Conservation (phyloP, 2,329 filamentous ascomycete genomes). For the Plectosphaerella cucumerina region DNA sequence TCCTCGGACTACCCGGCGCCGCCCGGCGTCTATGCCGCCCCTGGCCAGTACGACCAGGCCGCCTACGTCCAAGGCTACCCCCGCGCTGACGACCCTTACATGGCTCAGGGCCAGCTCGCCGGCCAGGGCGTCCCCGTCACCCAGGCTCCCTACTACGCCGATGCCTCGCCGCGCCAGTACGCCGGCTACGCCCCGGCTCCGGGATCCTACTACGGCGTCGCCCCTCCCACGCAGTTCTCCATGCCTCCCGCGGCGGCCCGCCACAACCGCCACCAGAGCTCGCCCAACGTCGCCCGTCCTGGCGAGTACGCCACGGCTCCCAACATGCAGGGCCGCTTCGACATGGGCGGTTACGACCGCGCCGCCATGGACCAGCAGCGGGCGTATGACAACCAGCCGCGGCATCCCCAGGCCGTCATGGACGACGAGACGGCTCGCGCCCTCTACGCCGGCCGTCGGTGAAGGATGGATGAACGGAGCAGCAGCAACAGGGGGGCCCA, state of each 20-base stretch:
- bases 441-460: slow-evolving; percentile 4
- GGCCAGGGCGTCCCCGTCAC: background rate
- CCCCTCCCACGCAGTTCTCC: background rate
- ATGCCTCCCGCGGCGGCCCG: slow-evolving; percentile 8
- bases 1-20: slow-evolving; percentile 9
- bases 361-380: background rate
- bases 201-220: slow-evolving; percentile 3
- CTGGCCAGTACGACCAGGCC: slow-evolving; percentile 8
- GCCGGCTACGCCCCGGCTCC: slow-evolving; percentile 9
- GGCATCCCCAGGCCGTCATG: slow-evolving; percentile 4
- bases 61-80: slow-evolving; percentile 15
- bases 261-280: slow-evolving; percentile 26
- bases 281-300: slow-evolving; percentile 10
- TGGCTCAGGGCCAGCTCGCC: background rate
- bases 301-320: slow-evolving; percentile 11
- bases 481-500: too few species aligned
- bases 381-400: slow-evolving; percentile 9
- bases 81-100: slow-evolving; percentile 9
- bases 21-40: slow-evolving; percentile 7
- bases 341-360: background rate
- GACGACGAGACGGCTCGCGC: slow-evolving; percentile 7
- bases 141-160: slow-evolving; percentile 15
- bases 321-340: slow-evolving; percentile 6
- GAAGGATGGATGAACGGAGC: background rate
- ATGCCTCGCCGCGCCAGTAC: slow-evolving; percentile 10